These are phyloP conservation scores for Rachicladosporium sp. DNA, from an alignment of 2,329 filamentous ascomycete genomes.

Conservation along the genomic window DNA sequence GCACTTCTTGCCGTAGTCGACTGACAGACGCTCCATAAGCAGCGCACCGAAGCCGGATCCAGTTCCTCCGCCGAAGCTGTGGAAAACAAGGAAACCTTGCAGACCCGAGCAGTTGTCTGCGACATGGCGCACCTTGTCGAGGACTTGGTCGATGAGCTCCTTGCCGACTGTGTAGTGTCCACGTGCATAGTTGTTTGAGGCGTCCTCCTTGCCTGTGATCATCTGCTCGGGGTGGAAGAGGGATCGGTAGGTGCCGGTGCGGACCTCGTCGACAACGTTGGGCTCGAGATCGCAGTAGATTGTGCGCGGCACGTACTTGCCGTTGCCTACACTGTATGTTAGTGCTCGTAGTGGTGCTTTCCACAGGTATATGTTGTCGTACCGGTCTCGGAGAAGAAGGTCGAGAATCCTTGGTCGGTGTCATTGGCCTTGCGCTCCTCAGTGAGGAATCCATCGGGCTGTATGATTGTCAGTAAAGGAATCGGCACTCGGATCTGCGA, in stretches of 20 bases:
- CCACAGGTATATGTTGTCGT: conserved; percentile 43
- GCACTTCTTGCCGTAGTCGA: conserved; percentile 99
- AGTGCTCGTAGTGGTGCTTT: conserved; percentile 70
- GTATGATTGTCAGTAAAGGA: conserved; percentile 15
- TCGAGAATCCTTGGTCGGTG: conserved; percentile 96
- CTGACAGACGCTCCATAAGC: conserved; percentile 95
- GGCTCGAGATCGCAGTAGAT: conserved; percentile 99
- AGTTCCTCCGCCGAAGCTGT: conserved; percentile 98
- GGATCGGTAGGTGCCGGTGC: conserved; percentile 88
- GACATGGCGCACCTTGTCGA: conserved; percentile 95
- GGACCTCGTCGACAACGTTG: conserved; percentile 98
- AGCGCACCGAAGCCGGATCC: conserved; percentile 97
- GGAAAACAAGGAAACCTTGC: conserved; percentile 98
- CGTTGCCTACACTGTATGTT: conserved; percentile 54
- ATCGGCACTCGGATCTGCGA: background rate
- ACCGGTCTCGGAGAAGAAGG: conserved; percentile 99
- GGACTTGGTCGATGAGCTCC: conserved; percentile 95
- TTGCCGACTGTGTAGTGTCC: conserved; percentile 99
- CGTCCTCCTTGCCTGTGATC: conserved; percentile 99
- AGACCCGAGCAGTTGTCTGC: conserved; percentile 97
- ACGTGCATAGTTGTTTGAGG: conserved; percentile 99
- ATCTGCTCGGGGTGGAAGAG: conserved; percentile 99
- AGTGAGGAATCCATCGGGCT: conserved; percentile 98
- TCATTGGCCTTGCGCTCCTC: conserved; percentile 92
- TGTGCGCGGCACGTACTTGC: conserved; percentile 96